Base-by-base conservation (phyloP, 2,329 filamentous ascomycete species). In the Aspergillus sp. region DNA sequence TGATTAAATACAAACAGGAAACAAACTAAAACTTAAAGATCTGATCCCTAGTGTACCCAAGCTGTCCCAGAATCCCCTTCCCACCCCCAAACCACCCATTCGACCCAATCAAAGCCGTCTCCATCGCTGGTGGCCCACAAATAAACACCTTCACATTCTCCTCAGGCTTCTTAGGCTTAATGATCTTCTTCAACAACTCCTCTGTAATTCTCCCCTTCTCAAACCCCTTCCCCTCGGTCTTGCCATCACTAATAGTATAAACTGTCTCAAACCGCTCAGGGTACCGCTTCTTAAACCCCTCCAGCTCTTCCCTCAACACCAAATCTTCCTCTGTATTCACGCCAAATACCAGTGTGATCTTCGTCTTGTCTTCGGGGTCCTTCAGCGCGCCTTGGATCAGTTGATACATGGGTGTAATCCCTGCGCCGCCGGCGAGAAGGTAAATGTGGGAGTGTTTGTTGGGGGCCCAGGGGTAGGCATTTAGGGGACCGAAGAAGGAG, bases 391-490 rank as follows among this genome's bases (percentile, higher is more conserved):
- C 80, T 43, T 74, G 77, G 2, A 78, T 72, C 2, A 86, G 75
- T 61, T 85, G 82, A 61, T 80, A 86, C 54, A 84, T 76, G 0
- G 85, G 85, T 0, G 84, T 88, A 53, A 89, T 86, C 15, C 85
- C 85, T 0, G 83, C 83, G 10, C 85, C 85, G 41, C 85, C 85
- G 0, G 85, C 85, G 39, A 88, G 78, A 35, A 87, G 72, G 2
- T 80, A 77, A n/a, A 88, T 65, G 52, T 79, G 74, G 65, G 72
- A 61, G 69, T 67, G 59, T 45, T 65, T 56, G 46, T 72, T 72
- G 23, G 77, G 68, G 19, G 70, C 75, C 77, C 79, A 85, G 30
- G 65, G 58, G 61, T 78, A 78, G 22, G 74, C 78, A 15, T 72
- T 73, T 3, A 87, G 66, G 3, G 78, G 71, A 0, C 73, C 71